phyloP scores from a whole-genome alignment of 805 yeast species.

The Suhomyces tanzawaensis region DNA sequence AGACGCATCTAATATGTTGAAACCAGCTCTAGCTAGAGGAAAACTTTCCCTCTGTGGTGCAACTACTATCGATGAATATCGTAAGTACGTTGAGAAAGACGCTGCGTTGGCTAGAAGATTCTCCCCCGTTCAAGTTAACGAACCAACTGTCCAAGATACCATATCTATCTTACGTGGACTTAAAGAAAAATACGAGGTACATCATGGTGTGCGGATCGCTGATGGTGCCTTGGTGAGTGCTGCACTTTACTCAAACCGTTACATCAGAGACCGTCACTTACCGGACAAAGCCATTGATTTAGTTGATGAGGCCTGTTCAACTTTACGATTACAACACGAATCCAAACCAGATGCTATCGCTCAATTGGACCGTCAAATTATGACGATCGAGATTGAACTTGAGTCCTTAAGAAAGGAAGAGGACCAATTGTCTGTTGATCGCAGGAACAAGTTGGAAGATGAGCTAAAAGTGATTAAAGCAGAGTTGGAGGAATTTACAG shows the following conservation, averaged over 20 bases:
- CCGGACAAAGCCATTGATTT: slow-evolving; percentile 97
- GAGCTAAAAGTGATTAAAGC: slow-evolving; percentile 60
- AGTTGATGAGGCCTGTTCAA: slow-evolving; percentile 97
- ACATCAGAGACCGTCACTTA: slow-evolving; percentile 83
- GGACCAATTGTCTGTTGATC: slow-evolving; percentile 76
- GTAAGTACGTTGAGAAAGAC: slow-evolving; percentile 92
- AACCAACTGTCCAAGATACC: slow-evolving; percentile 88
- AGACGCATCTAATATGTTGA: slow-evolving; percentile 89
- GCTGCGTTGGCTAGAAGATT: slow-evolving; percentile 94
- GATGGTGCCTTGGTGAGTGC: slow-evolving; percentile 94
- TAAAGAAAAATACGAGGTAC: slow-evolving; percentile 93
- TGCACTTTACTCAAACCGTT: slow-evolving; percentile 83
- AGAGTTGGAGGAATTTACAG: slow-evolving; percentile 70
- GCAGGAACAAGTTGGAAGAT: slow-evolving; percentile 69
- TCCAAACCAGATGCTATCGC: slow-evolving; percentile 95
- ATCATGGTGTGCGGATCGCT: slow-evolving; percentile 92
- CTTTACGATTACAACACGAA: slow-evolving; percentile 90
- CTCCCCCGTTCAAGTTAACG: slow-evolving; percentile 81
- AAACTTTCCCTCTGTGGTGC: slow-evolving; percentile 93
- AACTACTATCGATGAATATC: slow-evolving; percentile 89
- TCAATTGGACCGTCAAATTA: slow-evolving; percentile 79
- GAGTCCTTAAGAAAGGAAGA: slow-evolving; percentile 93
- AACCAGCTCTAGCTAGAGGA: slow-evolving; percentile 94
- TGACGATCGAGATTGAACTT: slow-evolving; percentile 92
- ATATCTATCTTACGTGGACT: slow-evolving; percentile 89